Evolutionary conservation across 306 rosid species (phyloP).

Genomic region (Castanea crenata): DNA sequence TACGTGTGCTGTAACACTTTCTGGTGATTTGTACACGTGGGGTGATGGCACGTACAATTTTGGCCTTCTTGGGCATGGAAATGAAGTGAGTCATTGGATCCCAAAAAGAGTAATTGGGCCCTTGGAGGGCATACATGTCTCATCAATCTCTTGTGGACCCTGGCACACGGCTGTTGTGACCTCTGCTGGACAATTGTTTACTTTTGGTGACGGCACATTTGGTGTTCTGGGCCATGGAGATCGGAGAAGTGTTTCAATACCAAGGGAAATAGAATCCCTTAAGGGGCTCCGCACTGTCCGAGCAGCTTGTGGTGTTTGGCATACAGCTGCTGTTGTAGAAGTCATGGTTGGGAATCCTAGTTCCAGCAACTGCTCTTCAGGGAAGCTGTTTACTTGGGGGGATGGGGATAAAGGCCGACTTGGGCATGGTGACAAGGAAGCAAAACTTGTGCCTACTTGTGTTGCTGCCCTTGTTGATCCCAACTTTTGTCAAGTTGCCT

Average conservation of each 20-base stretch:
- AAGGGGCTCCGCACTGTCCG: slow-evolving; percentile 96
- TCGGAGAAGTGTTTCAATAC: slow-evolving; percentile 69
- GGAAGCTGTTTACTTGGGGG: slow-evolving; percentile 98
- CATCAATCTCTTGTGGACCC: slow-evolving; percentile 96
- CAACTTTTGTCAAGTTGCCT: slow-evolving; percentile 86
- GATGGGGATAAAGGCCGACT: slow-evolving; percentile 99
- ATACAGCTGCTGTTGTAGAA: slow-evolving; percentile 98
- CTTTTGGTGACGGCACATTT: slow-evolving; percentile 97
- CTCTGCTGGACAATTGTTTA: slow-evolving; percentile 93
- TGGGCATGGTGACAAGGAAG: slow-evolving; percentile 97
- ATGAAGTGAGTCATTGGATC: slow-evolving; percentile 98
- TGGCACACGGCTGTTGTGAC: slow-evolving; percentile 99
- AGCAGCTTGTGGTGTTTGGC: slow-evolving; percentile 99
- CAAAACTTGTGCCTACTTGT: slow-evolving; percentile 96
- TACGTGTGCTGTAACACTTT: slow-evolving; percentile 92
- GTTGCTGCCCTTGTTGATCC: slow-evolving; percentile 94
- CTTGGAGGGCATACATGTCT: slow-evolving; percentile 91
- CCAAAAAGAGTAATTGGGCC: slow-evolving; percentile 96
- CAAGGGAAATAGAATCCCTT: slow-evolving; percentile 95
- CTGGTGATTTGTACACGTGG: slow-evolving; percentile 98
- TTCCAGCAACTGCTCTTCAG: slow-evolving; percentile 93
- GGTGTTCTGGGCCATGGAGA: slow-evolving; percentile 98
- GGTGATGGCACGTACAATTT: slow-evolving; percentile 93
- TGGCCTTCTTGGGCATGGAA: slow-evolving; percentile 97
- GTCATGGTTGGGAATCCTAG: slow-evolving; percentile 95